Evolutionary conservation across 495 filamentous ascomycete species (phyloP), one percentile per base, ranked within the genome.

Genomic region (Jackrogersella minutella): DNA sequence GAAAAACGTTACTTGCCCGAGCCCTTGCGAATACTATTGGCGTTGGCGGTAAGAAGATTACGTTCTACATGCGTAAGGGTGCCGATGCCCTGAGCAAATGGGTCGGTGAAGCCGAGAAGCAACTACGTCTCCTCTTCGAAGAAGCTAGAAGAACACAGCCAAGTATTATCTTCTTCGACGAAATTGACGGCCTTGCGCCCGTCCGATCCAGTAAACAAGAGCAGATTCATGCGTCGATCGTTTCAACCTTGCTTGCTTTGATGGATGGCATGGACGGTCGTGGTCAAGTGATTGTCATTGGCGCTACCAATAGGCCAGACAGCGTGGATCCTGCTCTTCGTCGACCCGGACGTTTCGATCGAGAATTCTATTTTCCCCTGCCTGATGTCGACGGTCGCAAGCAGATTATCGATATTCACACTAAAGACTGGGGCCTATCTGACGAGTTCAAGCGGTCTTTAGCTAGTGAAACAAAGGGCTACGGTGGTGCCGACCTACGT

Each of bases 201-300:
- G 94, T 97, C 8, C 87, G 95, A 57, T 98, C 96, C 11, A 96
- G 93, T 74, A 98, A 97, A 66, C 93, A 97, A 77, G 96, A 99
- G 66, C 95, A 99, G 78, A 98, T 97, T 52, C 95, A 99, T 80
- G 92, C 96, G 11, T 97, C 94, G 13, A 98, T 99, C 57, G 95
- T 99, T 43, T 96, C 96, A 1, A 99, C 95, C 1, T 76, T 99
- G 28, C 79, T 99, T 56, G 96, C 95, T 10, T 79, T 99, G 68
- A 99, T 99, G 95, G 95, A 99, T 79, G 95, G 95, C 63, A 98
- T 99, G 96, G 95, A 99, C 71, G 94, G 93, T 44, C 90, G 95
- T 71, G 95, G 95, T 34, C 95, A 99, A 77, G 94, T 98, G 47
- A 96, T 99, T 64, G 93, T 99, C 30, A 98, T 99, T 70, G 95